Evolutionary conservation across 2,329 filamentous ascomycete species (phyloP), one percentile per base, ranked within the genome.

Genomic region (Clarireedia homoeocarpa): DNA sequence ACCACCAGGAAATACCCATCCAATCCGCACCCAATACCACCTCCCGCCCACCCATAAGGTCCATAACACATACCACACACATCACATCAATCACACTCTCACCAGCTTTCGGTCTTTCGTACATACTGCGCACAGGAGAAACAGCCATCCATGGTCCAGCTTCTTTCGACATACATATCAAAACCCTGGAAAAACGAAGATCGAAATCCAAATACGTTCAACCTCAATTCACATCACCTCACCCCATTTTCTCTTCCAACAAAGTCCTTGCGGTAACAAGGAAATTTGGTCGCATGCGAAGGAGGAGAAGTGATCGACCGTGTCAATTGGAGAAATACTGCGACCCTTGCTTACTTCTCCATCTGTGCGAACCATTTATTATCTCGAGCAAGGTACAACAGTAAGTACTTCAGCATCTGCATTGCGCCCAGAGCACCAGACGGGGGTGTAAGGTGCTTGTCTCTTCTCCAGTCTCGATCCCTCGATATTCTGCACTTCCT

Each of bases 291-390:
- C n/a, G 9, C 44, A 48, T 40, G 10, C 23, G 27, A 26, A 26
- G 40, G n/a, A 44, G 40, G n/a, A 53, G 44, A 42, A 26, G 24
- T 26, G 42, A 53, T 53, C 51, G 42, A 48, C 44, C 51, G 44
- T 10, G n/a, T 20, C 40, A 44, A 44, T 44, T 44, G n/a, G 20
- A 44, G 40, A 44, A 44, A 30, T 2, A 7, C 27, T 30, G 27
- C 14, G 14, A 48, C 45, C 51, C 51, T 48, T 54, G 51, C 44
- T 20, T 48, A 44, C 20, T 44, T 44, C n/a, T 30, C 7, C 34
- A 53, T 45, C 51, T 53, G 51, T 53, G 51, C 51, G 27, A 30
- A 36, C 14, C 20, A 44, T 23, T 20, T 44, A 10, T 44, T 17
- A 20, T 4, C n/a, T 17, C 10, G n/a, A 40, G 17, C 39, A 40